Percentiles rank a stretch among this genome's conserved stretches.
Evolutionary conservation across 768 basidiomycete species (phyloP).

Genomic region (Ramaria rubella): DNA sequence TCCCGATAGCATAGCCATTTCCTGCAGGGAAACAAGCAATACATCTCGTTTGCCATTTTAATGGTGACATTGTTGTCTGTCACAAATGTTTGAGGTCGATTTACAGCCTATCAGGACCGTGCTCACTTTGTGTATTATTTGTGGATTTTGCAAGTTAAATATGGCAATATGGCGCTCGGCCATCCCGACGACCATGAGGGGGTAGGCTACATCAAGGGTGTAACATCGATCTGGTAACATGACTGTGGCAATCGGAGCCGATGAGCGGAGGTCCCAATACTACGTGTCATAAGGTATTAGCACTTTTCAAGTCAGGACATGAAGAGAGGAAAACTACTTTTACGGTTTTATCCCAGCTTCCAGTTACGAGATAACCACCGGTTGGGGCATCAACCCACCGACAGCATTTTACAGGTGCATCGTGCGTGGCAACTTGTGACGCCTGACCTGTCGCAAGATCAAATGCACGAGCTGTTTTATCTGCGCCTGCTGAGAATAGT

Average conservation of each 20-base stretch:
- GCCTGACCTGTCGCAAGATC: constrained; percentile 80
- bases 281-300: constrained; percentile 24
- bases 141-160: constrained; percentile 80
- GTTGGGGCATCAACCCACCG: constrained; percentile 74
- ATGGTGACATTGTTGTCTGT: constrained; percentile 74
- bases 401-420: constrained; percentile 79
- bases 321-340: constrained; percentile 48
- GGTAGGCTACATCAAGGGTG: constrained; percentile 73
- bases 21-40: constrained; percentile 76
- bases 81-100: constrained; percentile 1
- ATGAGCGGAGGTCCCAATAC: constrained; percentile 89
- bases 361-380: constrained; percentile 78
- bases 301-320: not conserved
- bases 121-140: constrained; percentile 65
- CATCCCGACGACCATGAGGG: constrained; percentile 86
- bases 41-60: constrained; percentile 92
- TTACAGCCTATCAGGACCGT: not conserved
- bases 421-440: constrained; percentile 83
- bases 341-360: constrained; percentile 96
- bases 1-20: constrained; percentile 78
- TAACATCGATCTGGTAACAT: constrained; percentile 88
- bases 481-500: constrained; percentile 87
- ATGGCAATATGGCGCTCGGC: constrained; percentile 91
- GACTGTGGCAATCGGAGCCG: constrained; percentile 72
- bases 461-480: constrained; percentile 92